Conservation (phyloP, 1,139 yeast genomes). For the Pichia sp. region DNA sequence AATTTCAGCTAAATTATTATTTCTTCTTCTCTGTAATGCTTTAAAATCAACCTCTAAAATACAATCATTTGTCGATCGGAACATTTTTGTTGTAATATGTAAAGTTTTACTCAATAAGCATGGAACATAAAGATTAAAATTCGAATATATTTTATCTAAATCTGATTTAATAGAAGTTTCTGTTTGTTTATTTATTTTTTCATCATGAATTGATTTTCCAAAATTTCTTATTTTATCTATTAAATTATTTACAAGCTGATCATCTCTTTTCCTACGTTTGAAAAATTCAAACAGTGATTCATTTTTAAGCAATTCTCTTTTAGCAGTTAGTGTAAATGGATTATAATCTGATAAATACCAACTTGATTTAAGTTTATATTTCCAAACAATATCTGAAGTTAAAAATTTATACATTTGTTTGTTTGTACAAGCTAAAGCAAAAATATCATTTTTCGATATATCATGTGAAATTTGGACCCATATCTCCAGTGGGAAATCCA, state of each 20-base stretch:
- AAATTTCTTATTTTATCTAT: constrained; percentile 1
- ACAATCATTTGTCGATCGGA: not conserved
- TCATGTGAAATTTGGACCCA: constrained; percentile 9
- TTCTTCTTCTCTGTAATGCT: constrained; percentile 2
- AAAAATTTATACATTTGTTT: not conserved
- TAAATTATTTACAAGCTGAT: not conserved
- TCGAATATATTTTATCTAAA: constrained; percentile 1
- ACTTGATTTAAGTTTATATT: constrained; percentile 2
- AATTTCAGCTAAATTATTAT: constrained; percentile 12
- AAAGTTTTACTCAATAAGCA: constrained; percentile 15
- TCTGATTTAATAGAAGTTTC: not conserved
- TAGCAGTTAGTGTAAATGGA: constrained; percentile 1
- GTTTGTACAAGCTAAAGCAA: not conserved
- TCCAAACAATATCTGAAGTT: constrained; percentile 11
- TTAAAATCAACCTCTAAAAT: constrained; percentile 3
- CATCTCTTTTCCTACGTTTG: constrained; percentile 6
- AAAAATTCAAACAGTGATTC: constrained; percentile 9
- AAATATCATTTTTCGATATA: constrained; percentile 2
- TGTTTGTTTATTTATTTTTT: not conserved
- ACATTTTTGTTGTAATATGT: constrained; percentile 15
- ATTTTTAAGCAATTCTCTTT: not conserved
- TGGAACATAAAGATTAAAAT: constrained; percentile 16
- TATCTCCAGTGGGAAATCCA: constrained; percentile 11
- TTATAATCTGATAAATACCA: constrained; percentile 10
- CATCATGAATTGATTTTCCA: not conserved